Base-by-base conservation (phyloP, 352 stramenopile genomes). In the Aphanomyces euteiches region DNA sequence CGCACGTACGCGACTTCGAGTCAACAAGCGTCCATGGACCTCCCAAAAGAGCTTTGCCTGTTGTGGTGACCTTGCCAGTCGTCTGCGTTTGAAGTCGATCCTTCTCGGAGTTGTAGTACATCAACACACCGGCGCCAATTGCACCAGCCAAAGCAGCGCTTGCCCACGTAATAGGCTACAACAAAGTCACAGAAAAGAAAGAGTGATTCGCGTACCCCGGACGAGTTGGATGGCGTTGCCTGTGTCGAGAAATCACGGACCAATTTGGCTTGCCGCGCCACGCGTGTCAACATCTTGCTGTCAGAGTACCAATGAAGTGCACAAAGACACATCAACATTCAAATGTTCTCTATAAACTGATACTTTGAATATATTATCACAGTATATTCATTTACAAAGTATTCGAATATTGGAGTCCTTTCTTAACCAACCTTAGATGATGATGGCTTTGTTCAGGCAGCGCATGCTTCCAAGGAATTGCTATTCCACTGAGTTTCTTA, bases 21-120 rank as follows among this genome's bases (percentile, higher is more conserved):
- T 98, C 88, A 47, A 98, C 92, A 0, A 98, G 83, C 47, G 90
- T 97, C 85, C 89, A 98, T 10, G 89, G 90, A 13, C 95, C 95
- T 41, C 95, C 95, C 12, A 98, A 79, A 8, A 93, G 73, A 36
- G 93, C 87, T 79, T 98, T 97, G 47, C 94, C 94, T 12, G 96
- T 81, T 39, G 87, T 95, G 7, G 80, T 88, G 45, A 97, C 85
- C 72, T 97, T 95, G 47, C 78, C 93, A 21, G 85, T 93, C 15
- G 87, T 90, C 76, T 93, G 84, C 15, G 83, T 93, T 77, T 96
- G 85, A 48, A 93, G 69, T 0, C 87, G 83, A 53, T 96, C 87
- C 77, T 97, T 97, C 79, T 96, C 87, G 47, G 72, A 78, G 73
- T 93, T 89, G 77, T 96, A 97, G 75, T 96, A 96, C 73, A 87